These are phyloP conservation scores for Pyrus communis DNA, from an alignment of 306 rosid species.

Conservation along the genomic window DNA sequence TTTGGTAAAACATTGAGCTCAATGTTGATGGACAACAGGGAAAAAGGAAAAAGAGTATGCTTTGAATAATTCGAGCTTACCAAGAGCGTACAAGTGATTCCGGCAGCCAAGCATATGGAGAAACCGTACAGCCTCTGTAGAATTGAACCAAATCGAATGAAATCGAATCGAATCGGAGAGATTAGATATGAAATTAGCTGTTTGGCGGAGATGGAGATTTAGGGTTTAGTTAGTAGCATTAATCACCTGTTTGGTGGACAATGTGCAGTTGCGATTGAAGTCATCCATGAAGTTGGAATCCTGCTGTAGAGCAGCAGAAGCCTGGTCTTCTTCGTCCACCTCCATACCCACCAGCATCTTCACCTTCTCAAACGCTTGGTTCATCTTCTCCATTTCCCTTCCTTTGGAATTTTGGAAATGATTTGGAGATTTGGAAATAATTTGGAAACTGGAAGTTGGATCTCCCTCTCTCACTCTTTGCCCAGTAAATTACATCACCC, in stretches of 20 bases:
- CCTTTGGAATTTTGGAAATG: neutral
- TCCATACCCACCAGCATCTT: conserved; percentile 87
- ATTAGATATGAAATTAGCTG: no score
- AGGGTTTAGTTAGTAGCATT: no score
- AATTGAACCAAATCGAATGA: conserved; percentile 4
- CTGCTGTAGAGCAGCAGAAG: conserved; percentile 24
- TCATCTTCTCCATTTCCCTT: conserved; percentile 66
- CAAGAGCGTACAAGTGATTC: conserved; percentile 70
- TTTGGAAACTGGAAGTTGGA: neutral
- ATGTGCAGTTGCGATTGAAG: conserved; percentile 74
- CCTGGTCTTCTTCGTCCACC: conserved; percentile 33
- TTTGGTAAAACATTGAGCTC: no score
- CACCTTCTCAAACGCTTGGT: conserved; percentile 65
- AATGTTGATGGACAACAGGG: neutral
- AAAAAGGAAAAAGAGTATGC: neutral
- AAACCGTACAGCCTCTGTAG: conserved; percentile 81
- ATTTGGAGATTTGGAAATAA: neutral
- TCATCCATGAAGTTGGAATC: conserved; percentile 56
- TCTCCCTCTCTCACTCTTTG: neutral
- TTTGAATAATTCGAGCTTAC: conserved; percentile 33
- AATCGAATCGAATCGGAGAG: neutral
- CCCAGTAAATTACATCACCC: no score
- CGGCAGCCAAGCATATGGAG: conserved; percentile 78
- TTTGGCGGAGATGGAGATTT: no score
- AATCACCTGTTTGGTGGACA: conserved; percentile 74